These are phyloP conservation scores for Biscogniauxia mediterranea DNA, from an alignment of 2,329 filamentous ascomycete genomes.

Conservation along the genomic window DNA sequence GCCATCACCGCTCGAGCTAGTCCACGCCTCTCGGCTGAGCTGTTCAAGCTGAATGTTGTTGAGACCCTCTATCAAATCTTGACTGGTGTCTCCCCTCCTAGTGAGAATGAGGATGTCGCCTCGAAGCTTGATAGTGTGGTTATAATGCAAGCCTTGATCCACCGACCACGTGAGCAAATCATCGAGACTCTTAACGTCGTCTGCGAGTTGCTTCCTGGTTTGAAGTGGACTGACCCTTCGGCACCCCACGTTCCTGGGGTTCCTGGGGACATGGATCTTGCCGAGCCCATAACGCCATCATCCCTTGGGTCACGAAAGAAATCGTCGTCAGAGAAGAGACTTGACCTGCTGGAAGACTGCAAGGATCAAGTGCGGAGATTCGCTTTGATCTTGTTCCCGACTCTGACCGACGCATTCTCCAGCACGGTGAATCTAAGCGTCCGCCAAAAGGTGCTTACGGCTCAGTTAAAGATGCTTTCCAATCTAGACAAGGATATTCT, in stretches of 20 bases:
- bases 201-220: slow-evolving; percentile 83
- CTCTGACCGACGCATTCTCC: slow-evolving; percentile 92
- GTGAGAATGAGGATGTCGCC: slow-evolving; percentile 71
- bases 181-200: slow-evolving; percentile 97
- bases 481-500: slow-evolving; percentile 86
- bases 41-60: slow-evolving; percentile 95
- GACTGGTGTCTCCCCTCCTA: slow-evolving; percentile 89
- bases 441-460: slow-evolving; percentile 88
- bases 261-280: slow-evolving; percentile 30
- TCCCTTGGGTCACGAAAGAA: slow-evolving; percentile 47
- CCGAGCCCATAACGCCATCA: slow-evolving; percentile 42
- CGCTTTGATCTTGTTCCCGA: slow-evolving; percentile 88
- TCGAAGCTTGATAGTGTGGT: slow-evolving; percentile 93
- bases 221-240: slow-evolving; percentile 56
- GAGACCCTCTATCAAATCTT: slow-evolving; percentile 97
- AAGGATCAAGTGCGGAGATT: slow-evolving; percentile 87
- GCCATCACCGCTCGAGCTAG: slow-evolving; percentile 89
- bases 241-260: slow-evolving; percentile 28
- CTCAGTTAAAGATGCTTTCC: slow-evolving; percentile 97
- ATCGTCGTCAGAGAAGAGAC: slow-evolving; percentile 71
- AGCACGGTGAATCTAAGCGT: slow-evolving; percentile 96
- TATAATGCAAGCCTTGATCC: slow-evolving; percentile 97
- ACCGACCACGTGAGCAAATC: slow-evolving; percentile 91
- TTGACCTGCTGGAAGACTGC: slow-evolving; percentile 80
- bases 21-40: slow-evolving; percentile 79